A percentile compares a stretch with the other conserved stretches of the same genome.
Conservation (phyloP, 129 eudicot genomes). For the Calendula officinalis region DNA sequence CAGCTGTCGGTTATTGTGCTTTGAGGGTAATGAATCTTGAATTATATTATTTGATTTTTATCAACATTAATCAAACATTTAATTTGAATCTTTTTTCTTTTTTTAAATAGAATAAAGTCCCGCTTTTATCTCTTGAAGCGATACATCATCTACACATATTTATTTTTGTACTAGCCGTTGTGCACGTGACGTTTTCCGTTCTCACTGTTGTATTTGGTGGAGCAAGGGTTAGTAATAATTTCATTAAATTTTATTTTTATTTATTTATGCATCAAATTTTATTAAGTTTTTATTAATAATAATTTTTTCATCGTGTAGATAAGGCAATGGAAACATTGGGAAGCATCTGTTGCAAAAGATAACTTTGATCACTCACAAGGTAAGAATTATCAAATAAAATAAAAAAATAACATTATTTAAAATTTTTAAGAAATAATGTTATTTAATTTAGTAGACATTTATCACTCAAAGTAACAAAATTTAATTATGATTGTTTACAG, state of each 20-base stretch:
- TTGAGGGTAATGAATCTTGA: conserved; percentile 35
- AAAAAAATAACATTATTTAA: not conserved
- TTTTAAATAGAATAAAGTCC: conserved; percentile 52
- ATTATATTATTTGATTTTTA: not conserved
- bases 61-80: not conserved
- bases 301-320: conserved; percentile 34
- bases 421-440: not conserved
- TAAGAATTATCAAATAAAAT: conserved; percentile 1
- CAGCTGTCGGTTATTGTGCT: conserved; percentile 39
- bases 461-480: not conserved
- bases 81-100: conserved; percentile 6
- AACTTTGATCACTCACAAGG: conserved; percentile 33
- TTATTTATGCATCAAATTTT: not conserved
- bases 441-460: not conserved
- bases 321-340: conserved; percentile 74
- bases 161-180: conserved; percentile 70
- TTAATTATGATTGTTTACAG: conserved; percentile 28
- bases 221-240: conserved; percentile 36
- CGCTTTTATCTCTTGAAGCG: conserved; percentile 56
- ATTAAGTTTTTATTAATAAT: not conserved
- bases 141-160: conserved; percentile 79
- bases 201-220: conserved; percentile 67
- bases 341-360: conserved; percentile 39
- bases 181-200: conserved; percentile 60
- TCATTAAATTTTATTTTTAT: not conserved